These are phyloP conservation scores for Withania somnifera DNA, from an alignment of 305 asterid genomes.

Conservation along the genomic window DNA sequence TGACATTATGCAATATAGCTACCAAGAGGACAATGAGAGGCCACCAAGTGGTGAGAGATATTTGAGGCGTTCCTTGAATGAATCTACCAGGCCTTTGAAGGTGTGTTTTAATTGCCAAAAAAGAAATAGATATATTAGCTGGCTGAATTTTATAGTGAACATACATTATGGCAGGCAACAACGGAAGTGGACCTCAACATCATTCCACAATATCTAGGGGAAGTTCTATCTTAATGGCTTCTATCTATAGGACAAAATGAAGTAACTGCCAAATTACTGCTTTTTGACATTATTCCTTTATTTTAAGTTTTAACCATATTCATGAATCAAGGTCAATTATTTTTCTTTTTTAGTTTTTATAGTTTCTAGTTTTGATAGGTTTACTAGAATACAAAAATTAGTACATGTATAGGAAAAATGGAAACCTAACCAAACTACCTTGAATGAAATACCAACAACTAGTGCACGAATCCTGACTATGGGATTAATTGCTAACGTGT, in stretches of 20 bases:
- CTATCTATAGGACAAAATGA: background rate
- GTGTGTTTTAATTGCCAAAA: conserved; percentile 1
- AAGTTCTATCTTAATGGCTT: background rate
- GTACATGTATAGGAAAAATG: background rate
- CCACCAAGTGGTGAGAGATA: background rate
- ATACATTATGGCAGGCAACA: background rate
- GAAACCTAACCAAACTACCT: background rate
- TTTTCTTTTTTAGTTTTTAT: too few species aligned
- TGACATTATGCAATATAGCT: background rate
- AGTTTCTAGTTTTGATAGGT: background rate
- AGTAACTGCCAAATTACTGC: background rate
- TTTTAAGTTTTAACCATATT: background rate
- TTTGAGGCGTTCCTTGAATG: conserved; percentile 1
- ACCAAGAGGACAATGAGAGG: background rate
- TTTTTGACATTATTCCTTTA: background rate
- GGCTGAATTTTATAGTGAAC: background rate
- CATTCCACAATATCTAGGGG: background rate
- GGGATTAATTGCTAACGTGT: background rate
- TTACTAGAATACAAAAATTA: background rate
- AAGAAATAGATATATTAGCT: background rate
- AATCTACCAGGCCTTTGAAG: background rate
- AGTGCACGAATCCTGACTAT: background rate
- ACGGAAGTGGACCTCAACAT: conserved; percentile 1
- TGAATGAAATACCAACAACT: background rate
- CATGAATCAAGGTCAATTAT: background rate